Percentiles rank a stretch among this genome's conserved stretches.
phyloP scores from a whole-genome alignment of 805 yeast genomes.

The Pachysolen tannophilus region DNA sequence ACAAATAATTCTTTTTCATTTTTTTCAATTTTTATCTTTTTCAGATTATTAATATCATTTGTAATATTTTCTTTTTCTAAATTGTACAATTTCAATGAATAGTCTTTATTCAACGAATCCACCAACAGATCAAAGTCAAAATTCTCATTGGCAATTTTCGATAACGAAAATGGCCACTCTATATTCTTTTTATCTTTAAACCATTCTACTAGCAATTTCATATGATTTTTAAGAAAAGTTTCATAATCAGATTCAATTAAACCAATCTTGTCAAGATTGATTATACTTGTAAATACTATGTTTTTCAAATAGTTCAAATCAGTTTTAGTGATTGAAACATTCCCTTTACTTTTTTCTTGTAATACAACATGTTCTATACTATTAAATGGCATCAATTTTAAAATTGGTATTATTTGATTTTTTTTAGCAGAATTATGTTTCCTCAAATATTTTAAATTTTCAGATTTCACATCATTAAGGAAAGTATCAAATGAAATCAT shows the following conservation, averaged over 20 bases:
- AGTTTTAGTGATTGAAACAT: too few species aligned
- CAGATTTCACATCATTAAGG: slow-evolving; percentile 19
- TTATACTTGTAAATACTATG: slow-evolving; percentile 15
- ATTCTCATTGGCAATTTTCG: slow-evolving; percentile 11
- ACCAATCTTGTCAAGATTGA: slow-evolving; percentile 11
- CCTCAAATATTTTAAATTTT: slow-evolving; percentile 10
- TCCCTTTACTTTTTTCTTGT: slow-evolving; percentile 11
- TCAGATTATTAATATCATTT: slow-evolving; percentile 13
- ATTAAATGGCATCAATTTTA: slow-evolving; percentile 36
- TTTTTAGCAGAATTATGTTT: slow-evolving; percentile 7
- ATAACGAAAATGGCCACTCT: slow-evolving; percentile 12
- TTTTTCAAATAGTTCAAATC: slow-evolving; percentile 10
- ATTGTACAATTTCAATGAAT: slow-evolving; percentile 9
- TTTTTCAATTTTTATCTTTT: slow-evolving; percentile 11
- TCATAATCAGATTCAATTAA: slow-evolving; percentile 12
- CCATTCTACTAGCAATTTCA: slow-evolving; percentile 21
- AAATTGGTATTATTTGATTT: slow-evolving; percentile 28
- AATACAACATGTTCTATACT: slow-evolving; percentile 35
- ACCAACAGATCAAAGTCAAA: slow-evolving; percentile 13
- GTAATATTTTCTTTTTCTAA: too few species aligned
- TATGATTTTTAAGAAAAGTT: too few species aligned
- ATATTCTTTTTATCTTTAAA: slow-evolving; percentile 10
- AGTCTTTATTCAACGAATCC: slow-evolving; percentile 13
- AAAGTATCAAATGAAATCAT: slow-evolving; percentile 42
- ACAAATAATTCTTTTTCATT: slow-evolving; percentile 1